Evolutionary conservation across 768 basidiomycete genomes (phyloP).

Genomic region (Lepiota brunneoincarnata): DNA sequence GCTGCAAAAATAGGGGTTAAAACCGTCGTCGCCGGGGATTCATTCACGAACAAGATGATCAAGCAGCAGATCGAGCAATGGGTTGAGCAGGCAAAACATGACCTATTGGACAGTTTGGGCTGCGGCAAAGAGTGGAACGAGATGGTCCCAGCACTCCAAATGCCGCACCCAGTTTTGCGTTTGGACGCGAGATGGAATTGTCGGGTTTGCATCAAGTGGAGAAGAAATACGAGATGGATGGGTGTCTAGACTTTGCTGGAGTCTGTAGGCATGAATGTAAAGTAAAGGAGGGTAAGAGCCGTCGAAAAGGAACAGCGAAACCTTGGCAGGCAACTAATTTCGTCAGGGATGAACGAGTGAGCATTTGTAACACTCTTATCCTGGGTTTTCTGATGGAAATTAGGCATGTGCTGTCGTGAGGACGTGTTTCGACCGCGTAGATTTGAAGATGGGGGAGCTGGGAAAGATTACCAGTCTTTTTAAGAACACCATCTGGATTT

Average conservation of each 20-base stretch:
- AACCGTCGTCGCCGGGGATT: conserved; percentile 15
- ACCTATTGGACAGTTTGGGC: conserved; percentile 47
- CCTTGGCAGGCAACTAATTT: conserved; percentile 54
- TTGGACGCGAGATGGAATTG: conserved; percentile 61
- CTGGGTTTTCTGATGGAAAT: not conserved
- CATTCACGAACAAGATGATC: conserved; percentile 21
- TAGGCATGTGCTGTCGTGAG: conserved; percentile 49
- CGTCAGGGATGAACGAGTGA: conserved; percentile 56
- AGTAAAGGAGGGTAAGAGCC: conserved; percentile 25
- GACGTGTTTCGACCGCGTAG: conserved; percentile 30
- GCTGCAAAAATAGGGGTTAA: conserved; percentile 6
- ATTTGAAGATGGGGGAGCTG: conserved; percentile 27
- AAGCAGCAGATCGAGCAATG: conserved; percentile 43
- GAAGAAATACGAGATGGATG: conserved; percentile 31
- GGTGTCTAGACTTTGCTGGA: conserved; percentile 52
- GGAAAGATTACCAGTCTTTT: conserved; percentile 17
- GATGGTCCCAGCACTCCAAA: conserved; percentile 32
- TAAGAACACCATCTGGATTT: conserved; percentile 29
- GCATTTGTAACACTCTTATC: conserved; percentile 2
- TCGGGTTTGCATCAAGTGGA: conserved; percentile 41
- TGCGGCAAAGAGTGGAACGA: conserved; percentile 46
- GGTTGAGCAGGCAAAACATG: conserved; percentile 40
- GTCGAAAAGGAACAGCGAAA: conserved; percentile 18
- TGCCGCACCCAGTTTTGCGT: conserved; percentile 55
- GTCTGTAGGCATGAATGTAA: conserved; percentile 62